phyloP scores from a whole-genome alignment of 768 basidiomycete genomes.

The Tricholoma matsutake region DNA sequence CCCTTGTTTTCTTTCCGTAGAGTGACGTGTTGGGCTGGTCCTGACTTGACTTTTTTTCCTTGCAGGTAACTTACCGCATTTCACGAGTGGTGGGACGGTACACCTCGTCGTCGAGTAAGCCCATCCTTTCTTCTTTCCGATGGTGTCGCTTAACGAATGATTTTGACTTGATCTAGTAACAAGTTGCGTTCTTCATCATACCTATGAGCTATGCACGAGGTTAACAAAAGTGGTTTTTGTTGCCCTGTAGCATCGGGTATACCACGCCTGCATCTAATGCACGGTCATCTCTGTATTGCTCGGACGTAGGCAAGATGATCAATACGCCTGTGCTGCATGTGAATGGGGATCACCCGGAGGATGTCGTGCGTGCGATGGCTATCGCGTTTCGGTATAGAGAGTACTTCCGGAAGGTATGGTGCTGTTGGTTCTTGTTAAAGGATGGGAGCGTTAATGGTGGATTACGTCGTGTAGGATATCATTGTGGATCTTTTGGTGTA shows the following conservation, averaged over 20 bases:
- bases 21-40: background rate
- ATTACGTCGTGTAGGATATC: slow-evolving; percentile 51
- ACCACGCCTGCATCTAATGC: slow-evolving; percentile 85
- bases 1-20: background rate
- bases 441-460: background rate
- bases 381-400: slow-evolving; percentile 87
- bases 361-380: slow-evolving; percentile 82
- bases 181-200: slow-evolving; percentile 37
- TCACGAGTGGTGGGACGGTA: slow-evolving; percentile 85
- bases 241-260: slow-evolving; percentile 73
- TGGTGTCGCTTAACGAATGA: background rate
- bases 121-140: background rate
- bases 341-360: slow-evolving; percentile 90
- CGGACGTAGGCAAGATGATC: slow-evolving; percentile 87
- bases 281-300: slow-evolving; percentile 84
- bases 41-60: background rate
- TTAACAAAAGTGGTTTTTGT: background rate
- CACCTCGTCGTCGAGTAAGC: slow-evolving; percentile 90
- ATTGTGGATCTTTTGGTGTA: slow-evolving; percentile 90
- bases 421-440: background rate
- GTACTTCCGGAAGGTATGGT: slow-evolving; percentile 70
- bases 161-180: slow-evolving; percentile 39
- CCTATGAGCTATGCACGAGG: background rate
- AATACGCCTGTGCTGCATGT: slow-evolving; percentile 87
- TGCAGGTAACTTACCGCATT: slow-evolving; percentile 84